phyloP scores from a whole-genome alignment of 768 basidiomycete species.

The Hydnomerulius pinastri region DNA sequence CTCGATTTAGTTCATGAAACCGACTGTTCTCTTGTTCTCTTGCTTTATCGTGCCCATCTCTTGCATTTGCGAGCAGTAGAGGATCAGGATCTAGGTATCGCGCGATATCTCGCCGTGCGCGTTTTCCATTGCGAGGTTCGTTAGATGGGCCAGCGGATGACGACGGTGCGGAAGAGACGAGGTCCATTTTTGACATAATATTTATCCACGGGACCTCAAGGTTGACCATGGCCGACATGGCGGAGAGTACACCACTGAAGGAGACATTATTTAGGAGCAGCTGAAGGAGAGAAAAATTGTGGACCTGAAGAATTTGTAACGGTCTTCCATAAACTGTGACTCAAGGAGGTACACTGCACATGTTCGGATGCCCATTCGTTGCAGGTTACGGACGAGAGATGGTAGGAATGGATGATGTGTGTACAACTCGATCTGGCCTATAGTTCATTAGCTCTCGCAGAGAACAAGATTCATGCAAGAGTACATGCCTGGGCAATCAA shows the following conservation, averaged over 20 bases:
- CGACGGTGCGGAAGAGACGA: conserved; percentile 56
- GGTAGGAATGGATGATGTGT: conserved; percentile 98
- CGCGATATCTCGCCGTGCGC: conserved; percentile 78
- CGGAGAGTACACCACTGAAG: conserved; percentile 85
- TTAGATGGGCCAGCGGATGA: conserved; percentile 35
- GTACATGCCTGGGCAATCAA: conserved; percentile 82
- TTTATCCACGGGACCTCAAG: conserved; percentile 97
- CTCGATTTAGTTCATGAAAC: conserved; percentile 92
- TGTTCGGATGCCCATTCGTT: conserved; percentile 78
- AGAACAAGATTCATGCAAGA: not conserved
- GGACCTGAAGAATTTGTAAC: conserved; percentile 95
- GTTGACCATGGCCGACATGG: conserved; percentile 99
- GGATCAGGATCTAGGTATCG: conserved; percentile 98
- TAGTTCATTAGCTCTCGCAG: conserved; percentile 7
- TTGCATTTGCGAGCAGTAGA: conserved; percentile 67
- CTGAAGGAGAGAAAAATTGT: conserved; percentile 3
- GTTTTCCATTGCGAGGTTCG: conserved; percentile 69
- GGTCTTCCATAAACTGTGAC: conserved; percentile 99
- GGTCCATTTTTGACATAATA: conserved; percentile 99
- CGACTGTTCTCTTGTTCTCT: conserved; percentile 64
- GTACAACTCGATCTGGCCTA: conserved; percentile 97
- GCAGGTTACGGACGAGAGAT: conserved; percentile 74
- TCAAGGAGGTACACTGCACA: conserved; percentile 93
- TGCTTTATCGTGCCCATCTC: conserved; percentile 45
- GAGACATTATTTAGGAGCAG: conserved; percentile 5